Base-by-base conservation (phyloP, 805 yeast species). In the Sugiyamaella mastotermitis region DNA sequence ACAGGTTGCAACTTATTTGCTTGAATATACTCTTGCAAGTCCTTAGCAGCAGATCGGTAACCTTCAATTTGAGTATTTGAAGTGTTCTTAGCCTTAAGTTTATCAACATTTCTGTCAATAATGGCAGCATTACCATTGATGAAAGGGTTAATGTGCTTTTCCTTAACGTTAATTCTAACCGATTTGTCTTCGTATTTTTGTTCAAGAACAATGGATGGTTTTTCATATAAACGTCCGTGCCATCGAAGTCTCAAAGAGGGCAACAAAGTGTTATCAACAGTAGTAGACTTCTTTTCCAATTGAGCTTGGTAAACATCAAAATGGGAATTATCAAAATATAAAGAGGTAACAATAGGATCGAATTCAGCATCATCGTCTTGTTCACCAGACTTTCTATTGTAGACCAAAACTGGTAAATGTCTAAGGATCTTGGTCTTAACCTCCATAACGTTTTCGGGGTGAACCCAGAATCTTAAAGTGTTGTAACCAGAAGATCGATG, bases 361-460 rank as follows among this genome's bases (percentile, higher is more conserved):
- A 63, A 64, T 18, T 48, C 55, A 34, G 50, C 55, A 21, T 46
- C 72, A 29, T 71, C 75, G 41, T 71, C 77, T 32, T 66, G 74
- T 20, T 46, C 46, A 6, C 32, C 43, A 23, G 37, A 33, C 11
- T 31, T 70, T 40, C 69, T 68, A 49, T 71, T 68, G 47, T 87
- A 92, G 33, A 90, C 83, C 46, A 90, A 71, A 4, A 88, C 94
- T 1, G 98, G 98, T 49, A 90, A 73, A 53, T 86, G 94, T 59
- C 97, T 81, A 57, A 90, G 73, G 48, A 90, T 84, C 43, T 87
- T 78, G n/a, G 97, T 86, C 66, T 90, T 90, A 40, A 88, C 95
- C 64, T 90, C 97, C 96, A 90, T 88, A 57, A 92, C 59, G 58
- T 86, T 83, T 51, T 92, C 98, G n/a, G 90, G 88, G 59, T 90